Conservation (phyloP, 202 grass and related monocot genomes). For the Brachypodium distachyon region DNA sequence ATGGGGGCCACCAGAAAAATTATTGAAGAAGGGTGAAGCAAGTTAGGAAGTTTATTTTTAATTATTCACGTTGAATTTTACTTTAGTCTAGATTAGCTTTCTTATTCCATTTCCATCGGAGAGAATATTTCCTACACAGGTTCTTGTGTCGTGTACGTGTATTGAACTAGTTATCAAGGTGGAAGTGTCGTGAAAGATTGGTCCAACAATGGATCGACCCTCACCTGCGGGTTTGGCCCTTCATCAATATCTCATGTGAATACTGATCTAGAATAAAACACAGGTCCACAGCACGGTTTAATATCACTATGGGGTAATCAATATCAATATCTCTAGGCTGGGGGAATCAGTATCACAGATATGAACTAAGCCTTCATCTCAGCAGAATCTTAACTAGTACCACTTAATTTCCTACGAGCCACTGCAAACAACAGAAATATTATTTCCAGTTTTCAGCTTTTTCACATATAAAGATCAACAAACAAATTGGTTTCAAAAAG, state of each 20-base stretch:
- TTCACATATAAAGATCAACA: not conserved
- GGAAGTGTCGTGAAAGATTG: no score
- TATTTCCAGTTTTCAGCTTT: not conserved
- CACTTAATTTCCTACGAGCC: constrained; percentile 7
- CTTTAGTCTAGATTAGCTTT: no score
- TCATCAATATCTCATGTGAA: not conserved
- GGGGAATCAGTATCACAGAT: not conserved
- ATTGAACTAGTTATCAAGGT: no score
- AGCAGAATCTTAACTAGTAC: not conserved
- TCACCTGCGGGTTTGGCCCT: not conserved
- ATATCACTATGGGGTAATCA: not conserved
- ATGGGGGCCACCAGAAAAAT: no score
- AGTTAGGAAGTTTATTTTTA: no score
- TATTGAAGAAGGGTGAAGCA: no score
- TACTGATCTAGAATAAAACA: not conserved
- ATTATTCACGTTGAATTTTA: no score
- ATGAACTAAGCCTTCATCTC: not conserved
- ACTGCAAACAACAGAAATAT: not conserved
- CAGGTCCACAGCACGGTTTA: not conserved
- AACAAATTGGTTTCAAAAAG: not conserved
- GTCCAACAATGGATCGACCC: no score
- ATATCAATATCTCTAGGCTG: no score
- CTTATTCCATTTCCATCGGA: no score
- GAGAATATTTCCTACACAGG: no score
- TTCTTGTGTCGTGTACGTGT: no score